phyloP scores from a whole-genome alignment of 305 asterid genomes.

The Nicotiana rustica region DNA sequence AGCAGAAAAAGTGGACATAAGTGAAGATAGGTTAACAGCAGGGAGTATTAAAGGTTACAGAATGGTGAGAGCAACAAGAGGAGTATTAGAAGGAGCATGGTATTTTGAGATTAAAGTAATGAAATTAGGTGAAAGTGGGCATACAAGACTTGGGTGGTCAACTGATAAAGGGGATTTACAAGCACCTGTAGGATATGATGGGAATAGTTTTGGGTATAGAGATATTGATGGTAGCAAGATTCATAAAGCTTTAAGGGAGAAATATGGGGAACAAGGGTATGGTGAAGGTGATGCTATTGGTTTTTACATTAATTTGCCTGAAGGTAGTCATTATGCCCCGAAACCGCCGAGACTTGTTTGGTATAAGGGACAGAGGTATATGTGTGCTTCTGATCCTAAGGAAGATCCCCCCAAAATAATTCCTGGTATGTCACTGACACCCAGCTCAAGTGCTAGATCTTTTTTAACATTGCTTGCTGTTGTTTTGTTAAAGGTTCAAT shows the following conservation, averaged over 20 bases:
- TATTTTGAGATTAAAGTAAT: constrained; percentile 86
- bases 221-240: constrained; percentile 94
- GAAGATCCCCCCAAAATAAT: constrained; percentile 87
- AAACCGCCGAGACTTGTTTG: constrained; percentile 77
- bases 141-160: constrained; percentile 93
- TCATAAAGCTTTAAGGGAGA: constrained; percentile 92
- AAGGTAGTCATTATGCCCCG: constrained; percentile 74
- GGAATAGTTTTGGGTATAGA: constrained; percentile 88
- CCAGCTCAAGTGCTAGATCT: not conserved
- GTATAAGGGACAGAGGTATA: constrained; percentile 93
- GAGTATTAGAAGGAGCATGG: constrained; percentile 90
- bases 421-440: constrained; percentile 68
- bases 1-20: constrained; percentile 91
- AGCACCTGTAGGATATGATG: constrained; percentile 97
- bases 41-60: constrained; percentile 94
- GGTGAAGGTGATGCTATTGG: constrained; percentile 93
- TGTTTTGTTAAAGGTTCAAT: not conserved
- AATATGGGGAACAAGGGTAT: constrained; percentile 86
- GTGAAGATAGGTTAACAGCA: constrained; percentile 90
- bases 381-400: constrained; percentile 66
- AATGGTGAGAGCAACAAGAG: constrained; percentile 95
- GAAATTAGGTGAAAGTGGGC: constrained; percentile 92
- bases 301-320: constrained; percentile 84
- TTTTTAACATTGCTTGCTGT: not conserved
- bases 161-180: constrained; percentile 96